Conservation (phyloP, 2,329 filamentous ascomycete genomes). For the Fusarium citri region DNA sequence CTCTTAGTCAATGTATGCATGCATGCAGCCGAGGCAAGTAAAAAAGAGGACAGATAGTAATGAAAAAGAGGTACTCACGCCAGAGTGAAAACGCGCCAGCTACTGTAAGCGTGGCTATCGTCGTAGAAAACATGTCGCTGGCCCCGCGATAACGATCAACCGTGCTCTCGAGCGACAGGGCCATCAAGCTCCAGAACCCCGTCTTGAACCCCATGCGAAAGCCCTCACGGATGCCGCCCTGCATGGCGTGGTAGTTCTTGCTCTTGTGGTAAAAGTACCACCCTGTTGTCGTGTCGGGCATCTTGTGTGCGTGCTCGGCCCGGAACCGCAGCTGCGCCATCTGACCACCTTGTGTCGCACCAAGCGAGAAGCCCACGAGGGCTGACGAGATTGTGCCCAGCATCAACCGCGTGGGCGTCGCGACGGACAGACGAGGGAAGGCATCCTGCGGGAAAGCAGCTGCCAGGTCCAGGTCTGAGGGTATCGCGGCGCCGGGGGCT, state of each 20-base stretch:
- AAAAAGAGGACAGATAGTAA: neutral
- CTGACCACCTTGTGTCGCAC: slow-evolving; percentile 77
- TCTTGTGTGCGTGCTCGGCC: slow-evolving; percentile 94
- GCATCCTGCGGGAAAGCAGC: slow-evolving; percentile 45
- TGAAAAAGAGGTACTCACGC: slow-evolving; percentile 66
- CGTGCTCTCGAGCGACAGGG: slow-evolving; percentile 85
- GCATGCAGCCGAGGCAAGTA: slow-evolving; percentile 20
- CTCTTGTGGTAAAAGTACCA: slow-evolving; percentile 99
- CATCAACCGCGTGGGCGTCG: slow-evolving; percentile 73
- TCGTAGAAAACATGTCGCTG: slow-evolving; percentile 83
- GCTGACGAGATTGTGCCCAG: slow-evolving; percentile 73
- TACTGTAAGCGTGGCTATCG: slow-evolving; percentile 84
- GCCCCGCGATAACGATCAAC: slow-evolving; percentile 78
- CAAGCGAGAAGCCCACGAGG: slow-evolving; percentile 75
- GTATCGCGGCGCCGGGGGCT: slow-evolving; percentile 23
- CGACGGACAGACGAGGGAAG: slow-evolving; percentile 68
- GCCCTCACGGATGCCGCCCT: slow-evolving; percentile 83
- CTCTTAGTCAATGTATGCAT: slow-evolving; percentile 27
- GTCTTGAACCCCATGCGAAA: slow-evolving; percentile 78
- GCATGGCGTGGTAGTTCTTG: slow-evolving; percentile 90
- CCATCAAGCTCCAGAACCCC: slow-evolving; percentile 77
- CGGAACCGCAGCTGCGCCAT: slow-evolving; percentile 85
- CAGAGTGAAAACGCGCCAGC: slow-evolving; percentile 88
- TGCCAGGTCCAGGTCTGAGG: slow-evolving; percentile 20
- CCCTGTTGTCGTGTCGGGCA: slow-evolving; percentile 82